Evolutionary conservation across 345 rosid species (phyloP).

Genomic region (thale cress (Arabidopsis thaliana)): TAIR10.1 NC_003075.7:17845001-17845500

Average conservation of each 20-base stretch:
- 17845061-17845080: not conserved
- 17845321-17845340: not conserved
- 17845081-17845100: not conserved
- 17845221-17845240: slow-evolving; percentile 4
- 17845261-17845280: slow-evolving; percentile 12
- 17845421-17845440: slow-evolving; percentile 73
- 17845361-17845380: not conserved
- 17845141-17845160: too few relatives aligned
- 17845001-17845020: not conserved
- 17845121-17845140: too few relatives aligned
- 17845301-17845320: not conserved
- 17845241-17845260: slow-evolving; percentile 2
- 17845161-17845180: too few relatives aligned
- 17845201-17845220: slow-evolving; percentile 31
- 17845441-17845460: slow-evolving; percentile 65
- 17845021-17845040: not conserved
- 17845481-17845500: slow-evolving; percentile 66
- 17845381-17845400: slow-evolving; percentile 16
- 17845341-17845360: not conserved
- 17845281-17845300: slow-evolving; percentile 37
- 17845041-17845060: not conserved
- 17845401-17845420: slow-evolving; percentile 61
- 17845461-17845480: slow-evolving; percentile 63
- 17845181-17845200: not conserved
- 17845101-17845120: not conserved